Evolutionary conservation across 371 early-diverging fungal genomes (phyloP), one percentile per base, ranked within the genome.

Genomic region (Rhizomucor pusillus): DNA sequence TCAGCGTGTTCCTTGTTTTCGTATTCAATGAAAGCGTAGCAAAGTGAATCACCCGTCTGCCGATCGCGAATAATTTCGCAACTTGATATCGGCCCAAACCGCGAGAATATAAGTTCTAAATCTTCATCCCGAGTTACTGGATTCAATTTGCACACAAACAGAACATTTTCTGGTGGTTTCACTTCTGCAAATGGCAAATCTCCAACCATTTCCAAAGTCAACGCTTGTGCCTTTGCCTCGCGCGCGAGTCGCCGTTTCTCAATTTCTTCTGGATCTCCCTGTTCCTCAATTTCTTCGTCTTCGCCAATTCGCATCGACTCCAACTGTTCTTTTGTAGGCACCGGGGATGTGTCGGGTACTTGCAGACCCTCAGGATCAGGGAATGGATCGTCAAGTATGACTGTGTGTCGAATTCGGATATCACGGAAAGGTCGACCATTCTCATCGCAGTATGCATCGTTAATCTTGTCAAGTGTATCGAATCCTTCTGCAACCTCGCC

Each of bases 141-240:
- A 65, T 98, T 97, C 54, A 98, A 72, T 61, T 95, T 93, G 57
- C 98, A 97, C 5, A 98, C 94, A 80, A 98, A 98, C 5, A 98
- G 60, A 0, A 97, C 90, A 63, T 97, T 96, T 57, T 98, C 99
- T 1, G 99, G 97, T 5, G 98, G 98, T 57, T 90, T 90, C 35
- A 97, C 87, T 57, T 97, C 96, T 11, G 99, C 98, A 76, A 89
- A 94, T 0, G 97, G 98, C 24, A 97, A 67, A 67, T 98, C 99
- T 0, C 99, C 99, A 5, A 98, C 89, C 95, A 98, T 97, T 70
- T 98, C 99, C 43, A 98, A 74, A 1, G 98, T 96, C 29, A 97
- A 66, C 16, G 96, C 94, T 16, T 89, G 87, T 0, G 95, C 93
- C 37, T 84, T 81, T 4, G 97, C 95, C 61, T 98, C 96, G 14